Evolutionary conservation across 768 basidiomycete genomes (phyloP), one percentile per base, ranked within the genome.

Genomic region (Termitomyces heimii): DNA sequence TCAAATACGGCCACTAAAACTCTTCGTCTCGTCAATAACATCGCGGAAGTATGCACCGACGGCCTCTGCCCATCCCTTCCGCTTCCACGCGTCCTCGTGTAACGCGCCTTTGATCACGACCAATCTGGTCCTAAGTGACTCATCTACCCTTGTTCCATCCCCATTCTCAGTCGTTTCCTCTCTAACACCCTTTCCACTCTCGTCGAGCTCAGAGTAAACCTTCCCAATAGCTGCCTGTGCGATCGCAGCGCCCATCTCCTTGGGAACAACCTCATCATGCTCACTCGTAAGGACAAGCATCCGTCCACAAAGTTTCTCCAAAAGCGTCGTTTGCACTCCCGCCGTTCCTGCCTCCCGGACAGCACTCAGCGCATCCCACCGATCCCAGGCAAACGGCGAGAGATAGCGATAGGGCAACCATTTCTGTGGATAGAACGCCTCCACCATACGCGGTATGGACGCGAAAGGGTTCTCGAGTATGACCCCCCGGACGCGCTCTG

Each of bases 391-490:
- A 35, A 78, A 66, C 0, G 72, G 69, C 3, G 69, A 69, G n/a
- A 82, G 71, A 57, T 77, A 75, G 34, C 72, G 77, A 60, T 82
- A 82, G 0, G 81, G 81, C 6, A 81, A 58, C 77, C 76, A 80
- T 20, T 64, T 66, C 42, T 76, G 71, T 0, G 79, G 76, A 57
- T 82, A 81, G 7, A 82, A 65, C 9, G 76, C 73, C 22, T 66
- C 61, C 12, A 82, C 70, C 80, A 82, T 82, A 7, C 59, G 70
- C 0, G 76, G 74, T 20, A 80, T 72, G 16, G 75, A 78, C 1
- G 76, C 66, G 54, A 82, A 75, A 0, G 81, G 74, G 62, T 82
- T 82, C 66, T 82, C 81, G 5, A 82, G 66, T 8, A 82, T 67
- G 12, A 80, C 53, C 2, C 77, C 80, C 18, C 61, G 57, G 22